phyloP scores from a whole-genome alignment of 495 filamentous ascomycete genomes.

The Haplographium delicatum region DNA sequence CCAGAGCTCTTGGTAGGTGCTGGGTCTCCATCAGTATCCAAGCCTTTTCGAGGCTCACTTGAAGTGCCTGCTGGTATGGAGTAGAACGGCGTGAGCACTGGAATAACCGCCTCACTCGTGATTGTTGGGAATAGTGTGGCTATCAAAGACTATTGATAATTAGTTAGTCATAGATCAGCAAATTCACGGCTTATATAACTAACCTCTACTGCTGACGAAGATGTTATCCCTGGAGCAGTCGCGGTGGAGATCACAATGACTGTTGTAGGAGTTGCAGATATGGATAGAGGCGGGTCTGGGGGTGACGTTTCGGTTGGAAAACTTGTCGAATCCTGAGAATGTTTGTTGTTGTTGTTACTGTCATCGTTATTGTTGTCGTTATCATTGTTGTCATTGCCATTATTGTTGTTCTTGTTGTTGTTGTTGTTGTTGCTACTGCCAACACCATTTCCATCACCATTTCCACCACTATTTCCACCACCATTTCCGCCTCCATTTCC shows the following conservation, averaged over 20 bases:
- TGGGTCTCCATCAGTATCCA: conserved; percentile 11
- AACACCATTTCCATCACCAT: neutral
- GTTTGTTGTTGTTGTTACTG: neutral
- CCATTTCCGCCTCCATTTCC: conserved; percentile 2
- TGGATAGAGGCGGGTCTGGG: neutral
- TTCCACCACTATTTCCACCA: conserved; percentile 11
- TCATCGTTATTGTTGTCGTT: neutral
- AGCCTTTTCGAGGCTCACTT: conserved; percentile 12
- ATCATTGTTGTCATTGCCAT: neutral
- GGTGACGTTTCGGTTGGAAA: neutral
- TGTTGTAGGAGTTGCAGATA: conserved; percentile 1
- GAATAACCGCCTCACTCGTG: neutral
- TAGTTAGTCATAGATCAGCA: neutral
- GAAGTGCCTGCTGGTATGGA: conserved; percentile 4
- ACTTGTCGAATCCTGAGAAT: neutral
- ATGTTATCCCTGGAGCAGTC: neutral
- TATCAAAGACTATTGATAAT: conserved; percentile 3
- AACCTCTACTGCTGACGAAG: neutral
- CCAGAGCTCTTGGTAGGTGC: neutral
- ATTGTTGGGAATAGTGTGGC: conserved; percentile 5
- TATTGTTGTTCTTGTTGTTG: conserved; percentile 16
- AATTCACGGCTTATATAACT: neutral
- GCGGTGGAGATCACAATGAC: conserved; percentile 1
- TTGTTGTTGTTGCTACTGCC: conserved; percentile 16
- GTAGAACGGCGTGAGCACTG: neutral